Percentiles rank a stretch among this genome's conserved stretches.
phyloP scores from a whole-genome alignment of 2,329 filamentous ascomycete species.

The Penicillium occitanis region DNA sequence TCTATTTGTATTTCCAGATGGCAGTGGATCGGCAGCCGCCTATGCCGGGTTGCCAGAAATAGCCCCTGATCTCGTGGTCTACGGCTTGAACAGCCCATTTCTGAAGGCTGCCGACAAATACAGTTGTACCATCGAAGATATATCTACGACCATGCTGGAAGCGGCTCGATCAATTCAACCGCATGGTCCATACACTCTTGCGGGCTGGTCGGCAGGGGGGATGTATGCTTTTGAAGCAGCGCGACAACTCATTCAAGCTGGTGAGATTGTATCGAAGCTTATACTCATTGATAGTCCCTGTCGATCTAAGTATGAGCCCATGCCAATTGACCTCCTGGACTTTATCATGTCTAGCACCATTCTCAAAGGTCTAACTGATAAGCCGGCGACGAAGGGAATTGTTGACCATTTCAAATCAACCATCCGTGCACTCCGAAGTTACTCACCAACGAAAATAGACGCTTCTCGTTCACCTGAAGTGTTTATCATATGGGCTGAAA shows the following conservation, averaged over 20 bases:
- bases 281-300: slow-evolving; percentile 2
- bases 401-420: neutral
- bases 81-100: slow-evolving; percentile 9
- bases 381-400: neutral
- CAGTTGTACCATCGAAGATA: neutral
- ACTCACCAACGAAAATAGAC: neutral
- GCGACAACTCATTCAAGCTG: neutral
- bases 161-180: neutral
- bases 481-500: neutral
- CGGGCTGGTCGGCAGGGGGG: neutral
- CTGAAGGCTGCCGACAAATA: slow-evolving; percentile 2
- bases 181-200: neutral
- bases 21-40: neutral
- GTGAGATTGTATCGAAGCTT: neutral
- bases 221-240: slow-evolving; percentile 4
- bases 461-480: neutral
- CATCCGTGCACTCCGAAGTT: neutral
- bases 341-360: neutral
- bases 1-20: slow-evolving; percentile 5
- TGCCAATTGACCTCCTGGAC: neutral
- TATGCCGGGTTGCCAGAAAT: neutral
- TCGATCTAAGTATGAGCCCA: neutral
- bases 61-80: neutral
- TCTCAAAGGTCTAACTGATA: neutral
- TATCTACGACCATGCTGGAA: neutral